phyloP scores from a whole-genome alignment of 2,329 filamentous ascomycete genomes.

The Neonectria hederae region DNA sequence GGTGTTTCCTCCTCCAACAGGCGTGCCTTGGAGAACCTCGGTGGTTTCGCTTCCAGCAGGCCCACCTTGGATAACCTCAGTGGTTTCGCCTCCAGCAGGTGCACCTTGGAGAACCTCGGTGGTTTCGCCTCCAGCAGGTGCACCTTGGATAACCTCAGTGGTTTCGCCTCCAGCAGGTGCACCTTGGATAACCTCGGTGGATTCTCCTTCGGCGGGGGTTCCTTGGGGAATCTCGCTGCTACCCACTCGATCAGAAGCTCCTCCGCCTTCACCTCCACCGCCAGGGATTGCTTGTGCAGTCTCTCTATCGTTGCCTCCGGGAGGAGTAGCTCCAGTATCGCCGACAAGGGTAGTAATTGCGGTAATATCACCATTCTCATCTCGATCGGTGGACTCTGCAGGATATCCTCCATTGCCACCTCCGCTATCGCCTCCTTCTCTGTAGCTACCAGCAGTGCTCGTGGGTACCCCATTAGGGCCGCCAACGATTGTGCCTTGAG shows the following conservation, averaged over 20 bases:
- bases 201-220: background rate
- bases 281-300: background rate
- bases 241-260: too few relatives aligned
- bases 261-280: background rate
- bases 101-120: too few relatives aligned
- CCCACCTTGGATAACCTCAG: too few relatives aligned
- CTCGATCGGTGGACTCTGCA: background rate
- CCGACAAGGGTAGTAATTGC: background rate
- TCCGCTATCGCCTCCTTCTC: background rate
- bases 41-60: background rate
- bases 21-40: background rate
- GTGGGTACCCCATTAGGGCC: background rate
- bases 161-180: background rate
- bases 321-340: background rate
- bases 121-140: too few relatives aligned
- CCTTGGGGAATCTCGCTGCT: background rate
- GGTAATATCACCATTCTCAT: background rate
- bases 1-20: too few relatives aligned
- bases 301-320: background rate
- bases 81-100: background rate
- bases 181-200: too few relatives aligned
- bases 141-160: too few relatives aligned
- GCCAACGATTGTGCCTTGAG: background rate
- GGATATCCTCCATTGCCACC: background rate
- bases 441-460: background rate